These are phyloP conservation scores for Stemphylium beticola DNA, from an alignment of 2,329 filamentous ascomycete genomes.

Conservation along the genomic window DNA sequence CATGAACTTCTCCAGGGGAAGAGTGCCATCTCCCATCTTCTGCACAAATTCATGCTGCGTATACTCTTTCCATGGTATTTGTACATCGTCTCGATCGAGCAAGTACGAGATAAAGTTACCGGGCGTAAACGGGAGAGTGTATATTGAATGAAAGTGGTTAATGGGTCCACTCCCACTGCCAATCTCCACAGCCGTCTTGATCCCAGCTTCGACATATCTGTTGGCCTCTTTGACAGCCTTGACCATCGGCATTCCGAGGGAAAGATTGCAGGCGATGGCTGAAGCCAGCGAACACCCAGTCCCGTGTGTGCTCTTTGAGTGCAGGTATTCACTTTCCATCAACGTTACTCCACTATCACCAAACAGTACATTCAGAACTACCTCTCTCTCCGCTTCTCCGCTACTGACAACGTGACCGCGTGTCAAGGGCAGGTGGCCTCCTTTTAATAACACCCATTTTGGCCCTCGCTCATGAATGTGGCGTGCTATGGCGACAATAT, in stretches of 20 bases:
- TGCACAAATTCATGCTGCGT: conserved; percentile 84
- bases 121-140: conserved; percentile 71
- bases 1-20: conserved; percentile 81
- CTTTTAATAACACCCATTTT: conserved; percentile 84
- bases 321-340: conserved; percentile 73
- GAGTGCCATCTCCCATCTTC: conserved; percentile 73
- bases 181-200: conserved; percentile 66
- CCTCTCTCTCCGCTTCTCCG: conserved; percentile 63
- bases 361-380: conserved; percentile 79
- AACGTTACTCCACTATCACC: conserved; percentile 65
- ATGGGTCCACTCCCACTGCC: conserved; percentile 74
- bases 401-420: conserved; percentile 65
- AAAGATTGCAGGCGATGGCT: conserved; percentile 76
- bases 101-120: conserved; percentile 85
- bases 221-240: conserved; percentile 71
- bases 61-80: conserved; percentile 74
- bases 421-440: conserved; percentile 83
- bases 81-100: conserved; percentile 76
- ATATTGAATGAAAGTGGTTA: conserved; percentile 78
- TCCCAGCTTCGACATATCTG: conserved; percentile 74
- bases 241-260: conserved; percentile 63
- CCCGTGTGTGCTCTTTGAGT: conserved; percentile 85
- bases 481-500: conserved; percentile 72
- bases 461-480: conserved; percentile 72
- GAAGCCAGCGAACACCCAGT: conserved; percentile 94